A percentile compares a stretch with the other conserved stretches of the same genome.
phyloP scores from a whole-genome alignment of 106 monocot genomes.

The Narthecium ossifragum region DNA sequence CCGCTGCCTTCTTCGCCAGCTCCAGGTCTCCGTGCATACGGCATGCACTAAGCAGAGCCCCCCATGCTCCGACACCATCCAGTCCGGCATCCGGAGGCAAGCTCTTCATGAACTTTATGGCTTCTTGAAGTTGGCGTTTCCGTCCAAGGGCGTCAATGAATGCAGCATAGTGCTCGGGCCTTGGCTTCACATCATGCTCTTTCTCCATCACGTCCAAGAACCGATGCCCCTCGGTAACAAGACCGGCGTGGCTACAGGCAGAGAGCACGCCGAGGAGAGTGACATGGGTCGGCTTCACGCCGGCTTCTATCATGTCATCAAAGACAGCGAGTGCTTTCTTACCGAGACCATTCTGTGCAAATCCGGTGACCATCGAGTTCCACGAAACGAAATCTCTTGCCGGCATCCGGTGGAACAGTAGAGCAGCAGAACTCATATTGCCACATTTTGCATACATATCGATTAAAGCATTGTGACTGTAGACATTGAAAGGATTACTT shows the following conservation, averaged over 20 bases:
- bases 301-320: constrained; percentile 35
- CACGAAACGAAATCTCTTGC: constrained; percentile 47
- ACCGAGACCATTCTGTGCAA: constrained; percentile 46
- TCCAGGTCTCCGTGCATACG: constrained; percentile 45
- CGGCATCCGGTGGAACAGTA: constrained; percentile 40
- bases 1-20: constrained; percentile 43
- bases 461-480: constrained; percentile 45
- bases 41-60: constrained; percentile 59
- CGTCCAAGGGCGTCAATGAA: constrained; percentile 54
- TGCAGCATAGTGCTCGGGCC: constrained; percentile 49
- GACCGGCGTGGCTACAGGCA: constrained; percentile 62
- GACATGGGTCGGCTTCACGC: constrained; percentile 38
- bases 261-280: constrained; percentile 57
- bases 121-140: constrained; percentile 33
- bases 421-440: constrained; percentile 28
- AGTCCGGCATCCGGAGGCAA: constrained; percentile 12
- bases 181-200: constrained; percentile 29
- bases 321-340: constrained; percentile 34
- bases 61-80: constrained; percentile 38
- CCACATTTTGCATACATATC: constrained; percentile 82
- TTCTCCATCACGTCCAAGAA: constrained; percentile 39
- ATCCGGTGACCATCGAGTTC: constrained; percentile 66
- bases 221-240: constrained; percentile 21
- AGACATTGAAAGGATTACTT: constrained; percentile 19
- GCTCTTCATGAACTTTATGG: constrained; percentile 32